These are phyloP conservation scores for Apiotrichum mycotoxinovorans DNA, from an alignment of 1,284 basidiomycete genomes.

Conservation along the genomic window DNA sequence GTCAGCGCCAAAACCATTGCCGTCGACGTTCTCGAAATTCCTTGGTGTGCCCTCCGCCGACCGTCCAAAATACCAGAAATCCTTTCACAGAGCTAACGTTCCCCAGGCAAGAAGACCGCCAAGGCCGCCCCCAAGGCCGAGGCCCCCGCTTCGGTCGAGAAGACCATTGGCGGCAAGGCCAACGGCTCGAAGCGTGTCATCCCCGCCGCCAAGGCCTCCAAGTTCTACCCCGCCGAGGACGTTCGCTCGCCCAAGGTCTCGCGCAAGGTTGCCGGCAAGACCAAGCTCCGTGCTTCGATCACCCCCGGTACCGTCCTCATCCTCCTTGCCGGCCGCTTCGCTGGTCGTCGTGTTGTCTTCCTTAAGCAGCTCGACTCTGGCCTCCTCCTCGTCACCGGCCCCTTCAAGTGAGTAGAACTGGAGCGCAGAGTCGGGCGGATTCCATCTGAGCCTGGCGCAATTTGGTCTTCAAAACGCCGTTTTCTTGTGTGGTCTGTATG, in stretches of 20 bases:
- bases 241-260: conserved; percentile 83
- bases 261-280: conserved; percentile 71
- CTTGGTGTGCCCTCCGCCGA: too few relatives aligned
- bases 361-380: conserved; percentile 95
- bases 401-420: conserved; percentile 72
- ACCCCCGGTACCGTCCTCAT: conserved; percentile 94
- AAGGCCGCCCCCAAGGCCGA: conserved; percentile 61
- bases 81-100: not conserved
- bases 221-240: conserved; percentile 97
- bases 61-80: too few relatives aligned
- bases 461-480: too few relatives aligned
- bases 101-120: conserved; percentile 67
- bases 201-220: conserved; percentile 78
- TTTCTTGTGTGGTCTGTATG: not conserved
- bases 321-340: conserved; percentile 95
- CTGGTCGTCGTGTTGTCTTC: conserved; percentile 97
- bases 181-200: conserved; percentile 84
- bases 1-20: not conserved
- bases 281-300: conserved; percentile 81
- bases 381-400: conserved; percentile 91
- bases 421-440: not conserved
- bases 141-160: conserved; percentile 62
- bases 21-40: not conserved
- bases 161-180: conserved; percentile 80
- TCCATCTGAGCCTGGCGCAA: not conserved